These are phyloP conservation scores for Podospora pseudopauciseta DNA, from an alignment of 495 filamentous ascomycete species.

Conservation along the genomic window DNA sequence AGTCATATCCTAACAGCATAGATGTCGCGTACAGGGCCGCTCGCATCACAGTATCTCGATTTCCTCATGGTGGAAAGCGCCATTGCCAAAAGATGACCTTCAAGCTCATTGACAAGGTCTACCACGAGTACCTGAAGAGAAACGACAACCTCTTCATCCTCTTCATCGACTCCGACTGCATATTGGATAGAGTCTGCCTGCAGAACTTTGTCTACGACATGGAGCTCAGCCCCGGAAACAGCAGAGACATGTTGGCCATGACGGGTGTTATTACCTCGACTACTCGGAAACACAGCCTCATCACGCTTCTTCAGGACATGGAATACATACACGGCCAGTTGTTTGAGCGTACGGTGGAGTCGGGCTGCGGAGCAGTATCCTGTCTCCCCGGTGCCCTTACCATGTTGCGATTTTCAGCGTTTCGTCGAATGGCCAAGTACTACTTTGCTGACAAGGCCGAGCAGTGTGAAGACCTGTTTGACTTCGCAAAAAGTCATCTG, in stretches of 20 bases:
- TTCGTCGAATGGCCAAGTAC: conserved; percentile 95
- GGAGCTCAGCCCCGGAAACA: conserved; percentile 93
- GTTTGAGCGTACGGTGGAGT: conserved; percentile 95
- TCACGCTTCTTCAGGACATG: conserved; percentile 95
- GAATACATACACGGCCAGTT: conserved; percentile 98
- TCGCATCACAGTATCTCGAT: conserved; percentile 87
- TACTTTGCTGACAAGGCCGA: conserved; percentile 98
- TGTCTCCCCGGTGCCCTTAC: conserved; percentile 94
- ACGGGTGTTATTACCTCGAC: conserved; percentile 97
- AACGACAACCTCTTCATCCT: conserved; percentile 94
- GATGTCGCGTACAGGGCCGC: conserved; percentile 80
- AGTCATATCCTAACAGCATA: conserved; percentile 83
- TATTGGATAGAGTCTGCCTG: conserved; percentile 85
- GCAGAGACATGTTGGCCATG: conserved; percentile 95
- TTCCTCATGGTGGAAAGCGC: conserved; percentile 89
- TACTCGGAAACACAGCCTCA: conserved; percentile 79
- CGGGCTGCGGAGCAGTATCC: conserved; percentile 89
- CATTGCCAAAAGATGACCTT: conserved; percentile 94
- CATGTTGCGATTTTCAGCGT: conserved; percentile 93
- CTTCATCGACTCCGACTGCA: conserved; percentile 98
- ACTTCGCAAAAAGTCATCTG: conserved; percentile 92
- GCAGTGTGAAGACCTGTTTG: conserved; percentile 93
- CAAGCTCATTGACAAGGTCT: conserved; percentile 91
- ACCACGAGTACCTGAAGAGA: conserved; percentile 78
- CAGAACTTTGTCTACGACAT: conserved; percentile 99